Evolutionary conservation across 129 eudicot genomes (phyloP), one percentile per base, ranked within the genome.

Genomic region (Flaveria brownii): DNA sequence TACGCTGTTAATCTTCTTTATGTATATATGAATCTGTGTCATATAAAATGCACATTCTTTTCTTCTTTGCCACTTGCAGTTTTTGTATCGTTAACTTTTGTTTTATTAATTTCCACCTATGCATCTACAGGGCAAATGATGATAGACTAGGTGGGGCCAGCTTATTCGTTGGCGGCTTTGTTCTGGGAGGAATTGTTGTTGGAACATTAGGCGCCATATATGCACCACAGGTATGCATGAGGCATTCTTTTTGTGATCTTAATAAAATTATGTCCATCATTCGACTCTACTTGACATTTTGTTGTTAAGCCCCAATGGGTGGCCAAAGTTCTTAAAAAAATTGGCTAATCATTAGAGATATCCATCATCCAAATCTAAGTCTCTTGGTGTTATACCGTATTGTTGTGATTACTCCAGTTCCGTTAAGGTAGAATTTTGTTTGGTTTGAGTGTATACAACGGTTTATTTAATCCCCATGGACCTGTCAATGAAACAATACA

Each of bases 141-240:
- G 88, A 86, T 75, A 83, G 90, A 73, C 68, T 88, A 74, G 81
- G 88, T 76, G 80, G 85, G 36, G 87, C 93, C 23, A 72, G 90
- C 82, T 64, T 85, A 56, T 92, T 92, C 65, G 85, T 92, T 55
- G 85, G 97, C 9, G 97, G 96, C 60, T 89, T 92, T 85, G 80
- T 89, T 18, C 54, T 92, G 73, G 97, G 97, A 68, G 97, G 97
- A 84, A 57, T 92, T 63, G 84, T 89, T 76, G 93, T 92, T 82
- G 97, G 96, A 49, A 55, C 97, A 65, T 88, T 92, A 74, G 96
- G 96, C 2, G 85, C 86, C 54, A 80, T 89, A 66, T 92, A 82
- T 67, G 97, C 97, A 73, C 97, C 97, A 17, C 90, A 92, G 96
- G 97, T 92, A 82, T 78, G 17, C 49, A 51, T 61, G 20, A 60